Base-by-base conservation (phyloP, 805 yeast genomes). In the Candida hispaniensis region DNA sequence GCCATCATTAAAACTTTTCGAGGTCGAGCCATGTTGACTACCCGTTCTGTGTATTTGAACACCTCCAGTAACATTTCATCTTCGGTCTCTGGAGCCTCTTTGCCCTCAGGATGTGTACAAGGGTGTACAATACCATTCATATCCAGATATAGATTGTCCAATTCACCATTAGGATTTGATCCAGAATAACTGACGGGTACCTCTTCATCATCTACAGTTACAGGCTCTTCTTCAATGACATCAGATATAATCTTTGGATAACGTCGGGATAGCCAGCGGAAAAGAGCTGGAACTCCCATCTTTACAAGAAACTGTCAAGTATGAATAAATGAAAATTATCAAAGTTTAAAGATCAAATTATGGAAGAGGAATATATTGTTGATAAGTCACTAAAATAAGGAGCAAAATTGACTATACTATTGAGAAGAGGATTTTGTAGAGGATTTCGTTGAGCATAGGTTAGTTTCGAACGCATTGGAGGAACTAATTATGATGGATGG, bases 111-210 rank as follows among this genome's bases (percentile, higher is more conserved):
- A 56, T 91, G 99, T 2, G 96, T 79, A 64, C 97, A 91, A 1
- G 98, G 98, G 63, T 91, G 99, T 4, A 91, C 98, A 51, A 91
- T 91, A 63, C 97, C 98, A 54, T 91, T 91, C 98, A 91, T 91
- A 60, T 91, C 99, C 44, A 91, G 64, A 53, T 91, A 91, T 33
- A 91, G 58, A 53, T 91, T 91, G 54, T 91, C 97, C 30, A 85
- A 61, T 59, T 91, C 99, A 16, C 97, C 98, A 58, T 91, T 91
- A 3, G 94, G 94, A 54, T 91, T 91, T 8, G 91, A 77, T 34
- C 73, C 70, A 13, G 72, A 52, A 54, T 80, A 85, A 44, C 67
- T 69, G 4, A 79, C 36, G 0, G 85, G 93, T 30, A 71, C 67
- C 17, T 60, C 64, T 6, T 69, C 65, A 12, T 79, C 88, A 42